These are phyloP conservation scores for Pycnococcus provasolii DNA, from an alignment of 139 green algal species.

Conservation along the genomic window DNA sequence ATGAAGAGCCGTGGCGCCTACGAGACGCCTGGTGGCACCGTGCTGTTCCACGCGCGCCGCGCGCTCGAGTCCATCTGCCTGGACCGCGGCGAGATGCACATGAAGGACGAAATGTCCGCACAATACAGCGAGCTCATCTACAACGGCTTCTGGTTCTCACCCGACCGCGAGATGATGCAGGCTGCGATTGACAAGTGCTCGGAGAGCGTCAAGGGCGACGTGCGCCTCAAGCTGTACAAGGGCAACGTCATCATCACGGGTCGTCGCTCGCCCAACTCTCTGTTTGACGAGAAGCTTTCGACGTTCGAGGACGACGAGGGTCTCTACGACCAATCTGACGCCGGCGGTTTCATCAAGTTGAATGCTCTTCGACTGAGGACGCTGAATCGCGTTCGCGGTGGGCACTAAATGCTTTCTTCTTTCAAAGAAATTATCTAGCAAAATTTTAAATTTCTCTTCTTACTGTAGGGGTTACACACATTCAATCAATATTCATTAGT, in stretches of 20 bases:
- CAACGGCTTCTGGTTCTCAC: slow-evolving; percentile 72
- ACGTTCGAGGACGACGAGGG: slow-evolving; percentile 91
- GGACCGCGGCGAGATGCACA: slow-evolving; percentile 78
- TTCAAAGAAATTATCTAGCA: no score
- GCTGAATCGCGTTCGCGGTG: not conserved
- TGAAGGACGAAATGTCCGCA: slow-evolving; percentile 58
- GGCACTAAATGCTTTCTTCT: no score
- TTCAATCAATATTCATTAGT: no score
- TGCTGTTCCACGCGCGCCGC: slow-evolving; percentile 72
- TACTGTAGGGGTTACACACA: no score
- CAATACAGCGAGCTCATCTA: slow-evolving; percentile 79
- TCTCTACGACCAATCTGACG: slow-evolving; percentile 70
- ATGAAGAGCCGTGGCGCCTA: slow-evolving; percentile 94
- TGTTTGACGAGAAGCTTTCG: slow-evolving; percentile 79
- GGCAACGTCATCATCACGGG: slow-evolving; percentile 71
- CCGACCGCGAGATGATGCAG: slow-evolving; percentile 77
- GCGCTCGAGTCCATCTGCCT: slow-evolving; percentile 81
- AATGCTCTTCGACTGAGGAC: slow-evolving; percentile 35
- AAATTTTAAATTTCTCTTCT: no score
- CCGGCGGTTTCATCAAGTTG: slow-evolving; percentile 84
- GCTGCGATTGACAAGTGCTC: slow-evolving; percentile 69
- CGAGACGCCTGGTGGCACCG: slow-evolving; percentile 93
- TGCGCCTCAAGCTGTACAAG: slow-evolving; percentile 90
- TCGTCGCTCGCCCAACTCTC: slow-evolving; percentile 47
- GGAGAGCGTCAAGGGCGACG: slow-evolving; percentile 48